These are phyloP conservation scores for Candolleomyces aberdarensis DNA, from an alignment of 768 basidiomycete species.

Conservation along the genomic window DNA sequence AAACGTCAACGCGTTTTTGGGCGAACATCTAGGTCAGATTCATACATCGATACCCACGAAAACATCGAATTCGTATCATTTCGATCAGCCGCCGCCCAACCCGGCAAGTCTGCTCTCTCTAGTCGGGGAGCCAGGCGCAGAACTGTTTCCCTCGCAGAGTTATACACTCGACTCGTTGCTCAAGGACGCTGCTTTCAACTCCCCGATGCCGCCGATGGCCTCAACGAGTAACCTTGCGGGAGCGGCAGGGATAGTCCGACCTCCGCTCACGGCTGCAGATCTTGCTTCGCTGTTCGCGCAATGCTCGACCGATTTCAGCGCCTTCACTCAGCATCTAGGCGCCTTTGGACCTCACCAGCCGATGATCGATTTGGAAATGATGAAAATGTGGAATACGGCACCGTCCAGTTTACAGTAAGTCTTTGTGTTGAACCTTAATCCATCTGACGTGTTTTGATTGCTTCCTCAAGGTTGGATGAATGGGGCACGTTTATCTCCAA, in stretches of 20 bases:
- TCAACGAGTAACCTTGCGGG: neutral
- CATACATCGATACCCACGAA: conserved; percentile 6
- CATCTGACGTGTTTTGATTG: neutral
- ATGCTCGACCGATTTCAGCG: conserved; percentile 9
- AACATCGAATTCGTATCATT: conserved; percentile 8
- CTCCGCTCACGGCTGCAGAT: conserved; percentile 3
- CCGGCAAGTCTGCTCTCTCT: neutral
- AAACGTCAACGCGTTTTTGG: conserved; percentile 8
- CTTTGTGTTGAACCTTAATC: neutral
- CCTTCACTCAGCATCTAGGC: conserved; percentile 11
- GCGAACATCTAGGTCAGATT: conserved; percentile 8
- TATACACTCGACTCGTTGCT: conserved; percentile 8
- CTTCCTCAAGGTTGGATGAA: conserved; percentile 33
- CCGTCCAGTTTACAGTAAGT: conserved; percentile 61
- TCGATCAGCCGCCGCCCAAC: conserved; percentile 6
- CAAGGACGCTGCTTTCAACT: conserved; percentile 13
- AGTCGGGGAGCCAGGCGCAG: neutral
- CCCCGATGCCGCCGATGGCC: neutral
- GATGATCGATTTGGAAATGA: conserved; percentile 44
- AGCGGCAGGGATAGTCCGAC: neutral
- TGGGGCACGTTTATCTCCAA: conserved; percentile 42
- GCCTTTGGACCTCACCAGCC: conserved; percentile 20
- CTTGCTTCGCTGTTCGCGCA: conserved; percentile 3
- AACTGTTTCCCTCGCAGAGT: neutral
- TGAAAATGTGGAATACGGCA: conserved; percentile 62